A percentile compares a stretch with the other conserved stretches of the same genome.
These are phyloP conservation scores for Schwanniomyces yamadae DNA, from an alignment of 805 yeast genomes.

Conservation along the genomic window DNA sequence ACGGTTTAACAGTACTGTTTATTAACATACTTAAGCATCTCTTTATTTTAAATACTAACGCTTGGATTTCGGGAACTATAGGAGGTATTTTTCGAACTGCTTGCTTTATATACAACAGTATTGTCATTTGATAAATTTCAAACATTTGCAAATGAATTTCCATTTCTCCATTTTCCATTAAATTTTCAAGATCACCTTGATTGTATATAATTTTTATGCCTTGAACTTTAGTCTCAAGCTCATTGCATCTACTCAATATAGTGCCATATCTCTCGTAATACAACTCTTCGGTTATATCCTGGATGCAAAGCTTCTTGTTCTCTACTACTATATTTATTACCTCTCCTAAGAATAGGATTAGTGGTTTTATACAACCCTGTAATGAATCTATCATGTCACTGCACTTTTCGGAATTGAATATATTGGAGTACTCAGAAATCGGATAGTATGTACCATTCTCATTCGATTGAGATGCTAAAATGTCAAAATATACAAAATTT, in stretches of 20 bases:
- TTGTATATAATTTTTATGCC: conserved; percentile 1
- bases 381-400: conserved; percentile 17
- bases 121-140: conserved; percentile 9
- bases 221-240: conserved; percentile 3
- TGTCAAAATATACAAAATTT: conserved; percentile 14
- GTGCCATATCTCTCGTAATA: conserved; percentile 13
- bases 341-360: conserved; percentile 18
- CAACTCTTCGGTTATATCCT: neutral
- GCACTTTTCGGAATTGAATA: conserved; percentile 5
- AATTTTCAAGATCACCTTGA: conserved; percentile 2
- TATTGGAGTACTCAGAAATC: conserved; percentile 13
- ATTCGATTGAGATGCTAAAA: conserved; percentile 13
- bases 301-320: conserved; percentile 12
- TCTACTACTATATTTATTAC: conserved; percentile 17
- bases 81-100: conserved; percentile 11
- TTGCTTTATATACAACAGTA: conserved; percentile 4
- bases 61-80: conserved; percentile 13
- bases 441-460: conserved; percentile 23
- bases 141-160: conserved; percentile 9
- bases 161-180: conserved; percentile 4
- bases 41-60: conserved; percentile 5
- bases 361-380: conserved; percentile 16
- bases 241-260: conserved; percentile 11
- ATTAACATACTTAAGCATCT: conserved; percentile 6
- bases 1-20: conserved; percentile 7